Base-by-base conservation (phyloP, 768 basidiomycete genomes). In the Steccherinum ochraceum region DNA sequence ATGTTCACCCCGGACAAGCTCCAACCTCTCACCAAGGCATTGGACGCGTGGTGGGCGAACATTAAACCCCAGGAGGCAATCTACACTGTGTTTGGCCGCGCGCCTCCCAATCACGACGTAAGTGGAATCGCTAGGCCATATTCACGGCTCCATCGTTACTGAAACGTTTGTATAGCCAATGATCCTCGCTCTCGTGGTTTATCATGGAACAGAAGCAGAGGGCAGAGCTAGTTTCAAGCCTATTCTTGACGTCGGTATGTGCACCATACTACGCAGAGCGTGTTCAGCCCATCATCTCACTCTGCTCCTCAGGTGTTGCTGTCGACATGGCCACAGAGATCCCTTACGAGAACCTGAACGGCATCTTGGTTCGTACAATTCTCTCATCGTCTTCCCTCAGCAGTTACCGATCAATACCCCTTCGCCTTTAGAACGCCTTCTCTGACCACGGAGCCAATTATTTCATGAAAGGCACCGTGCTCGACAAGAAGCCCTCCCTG, bases 181-280 rank as follows among this genome's bases (percentile, higher is more conserved):
- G 30, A 35, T 35, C 30, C 7, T 35, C 30, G 30, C 30, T 7
- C 7, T 7, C 30, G 7, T 35, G 2, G 78, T 77, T 51, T 77
- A 70, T 56, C 76, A 79, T 55, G 77, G 77, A 0, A 60, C 72
- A 1, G 74, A 73, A 52, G 64, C 56, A 1, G 75, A 77, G 58
- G 77, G 74, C 20, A 61, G 71, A 27, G 59, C 59, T 19, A 63
- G 56, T 5, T 77, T 66, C 56, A 72, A 75, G 57, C 39, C 56
- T n/a, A 70, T 79, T 56, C 63, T 68, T 43, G 73, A 76, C 43
- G 56, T 78, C 3, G 66, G 75, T 74, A 53, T 19, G 63, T 59
- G 3, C 11, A 7, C 30, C 30, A 35, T 35, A 35, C 30, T 35
- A 16, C 7, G 30, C 30, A 35, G 30, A 35, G 16, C 18, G 21